Evolutionary conservation across 1,284 basidiomycete genomes (phyloP).

Genomic region (Filobasidium uniguttulatum): DNA sequence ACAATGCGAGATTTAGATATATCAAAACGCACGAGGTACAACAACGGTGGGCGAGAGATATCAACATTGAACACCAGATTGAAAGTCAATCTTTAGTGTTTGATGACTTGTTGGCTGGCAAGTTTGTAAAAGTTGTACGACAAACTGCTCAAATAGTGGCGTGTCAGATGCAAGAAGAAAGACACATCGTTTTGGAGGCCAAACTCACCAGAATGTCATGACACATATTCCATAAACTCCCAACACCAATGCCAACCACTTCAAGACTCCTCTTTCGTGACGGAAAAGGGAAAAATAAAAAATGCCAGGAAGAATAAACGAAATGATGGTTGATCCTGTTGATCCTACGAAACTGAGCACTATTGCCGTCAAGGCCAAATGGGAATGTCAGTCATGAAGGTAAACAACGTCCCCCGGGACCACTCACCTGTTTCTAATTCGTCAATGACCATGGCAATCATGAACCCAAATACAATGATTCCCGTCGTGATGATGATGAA

Average conservation of each 20-base stretch:
- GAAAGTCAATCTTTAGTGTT: too few relatives aligned
- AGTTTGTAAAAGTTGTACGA: not conserved
- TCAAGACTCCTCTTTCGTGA: constrained; percentile 48
- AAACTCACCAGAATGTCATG: constrained; percentile 70
- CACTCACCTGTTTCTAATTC: constrained; percentile 65
- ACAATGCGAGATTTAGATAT: too few relatives aligned
- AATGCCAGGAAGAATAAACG: constrained; percentile 85
- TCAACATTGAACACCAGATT: too few relatives aligned
- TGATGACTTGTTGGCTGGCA: not conserved
- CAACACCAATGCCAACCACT: constrained; percentile 52
- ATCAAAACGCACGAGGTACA: too few relatives aligned
- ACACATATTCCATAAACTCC: constrained; percentile 64
- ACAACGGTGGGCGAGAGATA: too few relatives aligned
- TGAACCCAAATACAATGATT: constrained; percentile 50
- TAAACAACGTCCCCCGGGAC: not conserved
- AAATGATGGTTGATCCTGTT: constrained; percentile 89
- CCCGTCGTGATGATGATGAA: constrained; percentile 59
- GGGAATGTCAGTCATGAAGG: not conserved
- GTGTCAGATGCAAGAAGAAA: not conserved
- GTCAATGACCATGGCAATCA: constrained; percentile 70
- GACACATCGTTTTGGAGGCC: not conserved
- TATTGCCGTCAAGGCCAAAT: constrained; percentile 29
- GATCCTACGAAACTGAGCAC: constrained; percentile 93
- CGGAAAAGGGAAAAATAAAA: constrained; percentile 49
- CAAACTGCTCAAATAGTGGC: not conserved